These are phyloP conservation scores for Limonomyces culmigenus DNA, from an alignment of 1,284 basidiomycete species.

Conservation along the genomic window DNA sequence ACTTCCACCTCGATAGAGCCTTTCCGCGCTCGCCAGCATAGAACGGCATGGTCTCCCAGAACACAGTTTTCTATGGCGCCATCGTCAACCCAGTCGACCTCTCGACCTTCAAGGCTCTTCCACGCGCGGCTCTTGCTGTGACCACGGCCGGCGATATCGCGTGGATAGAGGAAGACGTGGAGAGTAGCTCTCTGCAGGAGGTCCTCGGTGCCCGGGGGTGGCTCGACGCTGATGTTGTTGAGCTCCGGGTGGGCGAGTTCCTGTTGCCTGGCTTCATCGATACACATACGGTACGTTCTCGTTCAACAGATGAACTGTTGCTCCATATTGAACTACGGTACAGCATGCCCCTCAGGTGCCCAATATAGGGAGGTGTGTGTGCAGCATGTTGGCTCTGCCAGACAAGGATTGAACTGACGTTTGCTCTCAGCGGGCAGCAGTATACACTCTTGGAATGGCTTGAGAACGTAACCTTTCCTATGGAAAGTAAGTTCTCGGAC, in stretches of 20 bases:
- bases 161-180: slow-evolving; percentile 47
- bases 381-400: background rate
- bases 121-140: slow-evolving; percentile 44
- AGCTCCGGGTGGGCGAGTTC: slow-evolving; percentile 56
- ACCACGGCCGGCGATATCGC: slow-evolving; percentile 39
- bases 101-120: slow-evolving; percentile 32
- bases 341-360: slow-evolving; percentile 83
- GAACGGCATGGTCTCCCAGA: no score
- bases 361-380: slow-evolving; percentile 58
- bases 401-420: background rate
- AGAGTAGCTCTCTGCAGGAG: slow-evolving; percentile 22
- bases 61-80: slow-evolving; percentile 58
- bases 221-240: slow-evolving; percentile 16
- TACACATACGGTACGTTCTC: slow-evolving; percentile 63
- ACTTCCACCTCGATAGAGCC: no score
- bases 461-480: slow-evolving; percentile 74
- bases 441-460: slow-evolving; percentile 90
- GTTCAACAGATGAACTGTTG: background rate
- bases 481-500: slow-evolving; percentile 72
- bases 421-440: slow-evolving; percentile 44
- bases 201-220: slow-evolving; percentile 25
- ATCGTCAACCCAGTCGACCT: slow-evolving; percentile 50
- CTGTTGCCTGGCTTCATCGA: slow-evolving; percentile 82
- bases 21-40: no score
- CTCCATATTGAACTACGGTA: background rate